phyloP scores from a whole-genome alignment of 176 grass and related monocot species.

The Aegilops umbellulata region DNA sequence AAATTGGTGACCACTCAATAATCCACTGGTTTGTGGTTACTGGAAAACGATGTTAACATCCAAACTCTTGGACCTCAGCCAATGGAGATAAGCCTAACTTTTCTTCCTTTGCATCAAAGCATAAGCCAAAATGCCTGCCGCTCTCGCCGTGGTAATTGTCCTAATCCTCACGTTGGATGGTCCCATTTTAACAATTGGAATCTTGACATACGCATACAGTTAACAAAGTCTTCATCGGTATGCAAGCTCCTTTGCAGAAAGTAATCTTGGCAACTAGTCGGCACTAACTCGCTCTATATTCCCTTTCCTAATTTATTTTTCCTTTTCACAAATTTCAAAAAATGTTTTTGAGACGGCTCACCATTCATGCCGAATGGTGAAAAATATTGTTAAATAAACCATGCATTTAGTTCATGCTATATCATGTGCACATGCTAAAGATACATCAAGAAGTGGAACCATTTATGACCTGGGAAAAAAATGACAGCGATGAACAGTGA shows the following conservation, averaged over 20 bases:
- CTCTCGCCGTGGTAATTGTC: conserved; percentile 39
- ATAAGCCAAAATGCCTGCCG: conserved; percentile 14
- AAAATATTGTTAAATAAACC: background rate
- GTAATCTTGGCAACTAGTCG: background rate
- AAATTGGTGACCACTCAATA: conserved; percentile 25
- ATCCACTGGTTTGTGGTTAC: conserved; percentile 28
- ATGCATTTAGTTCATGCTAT: background rate
- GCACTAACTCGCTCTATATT: background rate
- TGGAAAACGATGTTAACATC: conserved; percentile 39
- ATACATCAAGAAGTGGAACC: background rate
- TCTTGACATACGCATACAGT: conserved; percentile 13
- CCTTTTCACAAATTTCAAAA: background rate
- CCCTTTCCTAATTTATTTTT: background rate
- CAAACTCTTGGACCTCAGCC: conserved; percentile 41
- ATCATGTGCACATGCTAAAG: background rate
- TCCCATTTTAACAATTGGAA: conserved; percentile 41
- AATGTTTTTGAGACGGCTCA: no score
- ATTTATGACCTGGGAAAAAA: background rate
- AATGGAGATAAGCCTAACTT: conserved; percentile 46
- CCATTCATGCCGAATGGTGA: no score
- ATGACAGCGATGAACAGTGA: background rate
- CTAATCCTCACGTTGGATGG: conserved; percentile 35
- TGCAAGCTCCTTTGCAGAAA: background rate
- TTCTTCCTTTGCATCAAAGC: conserved; percentile 31
- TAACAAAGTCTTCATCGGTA: background rate